Conservation (phyloP, 1,284 basidiomycete species). For the Irpex lacteus region DNA sequence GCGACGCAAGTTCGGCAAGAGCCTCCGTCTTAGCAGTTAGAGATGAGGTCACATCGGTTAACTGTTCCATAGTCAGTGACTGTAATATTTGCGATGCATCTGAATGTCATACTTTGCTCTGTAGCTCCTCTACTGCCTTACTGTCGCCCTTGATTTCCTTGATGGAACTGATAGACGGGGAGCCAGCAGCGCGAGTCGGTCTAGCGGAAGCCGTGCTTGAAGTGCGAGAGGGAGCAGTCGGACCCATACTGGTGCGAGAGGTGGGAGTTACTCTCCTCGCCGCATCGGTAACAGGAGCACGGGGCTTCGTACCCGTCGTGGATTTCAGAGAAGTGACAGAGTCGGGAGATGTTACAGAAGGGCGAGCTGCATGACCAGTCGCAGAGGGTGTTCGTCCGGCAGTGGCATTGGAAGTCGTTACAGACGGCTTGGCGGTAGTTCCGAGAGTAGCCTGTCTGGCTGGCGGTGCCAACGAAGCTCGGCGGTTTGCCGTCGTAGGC, state of each 20-base stretch:
- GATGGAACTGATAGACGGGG: constrained; percentile 67
- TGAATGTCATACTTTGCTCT: constrained; percentile 49
- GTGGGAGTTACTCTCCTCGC: constrained; percentile 28
- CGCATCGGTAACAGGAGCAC: constrained; percentile 34
- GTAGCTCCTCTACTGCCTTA: constrained; percentile 54
- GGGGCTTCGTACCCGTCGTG: constrained; percentile 27
- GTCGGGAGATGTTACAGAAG: constrained; percentile 50
- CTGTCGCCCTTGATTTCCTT: constrained; percentile 62
- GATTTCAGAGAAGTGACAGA: constrained; percentile 23
- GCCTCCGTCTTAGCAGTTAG: constrained; percentile 49
- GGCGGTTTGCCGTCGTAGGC: constrained; percentile 13
- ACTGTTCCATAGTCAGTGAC: constrained; percentile 36
- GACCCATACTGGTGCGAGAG: constrained; percentile 26
- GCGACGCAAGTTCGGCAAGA: constrained; percentile 48
- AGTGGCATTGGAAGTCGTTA: constrained; percentile 13
- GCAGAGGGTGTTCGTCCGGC: constrained; percentile 18
- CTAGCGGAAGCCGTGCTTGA: constrained; percentile 30
- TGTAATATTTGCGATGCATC: constrained; percentile 11
- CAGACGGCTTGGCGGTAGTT: constrained; percentile 20
- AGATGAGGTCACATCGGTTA: constrained; percentile 52
- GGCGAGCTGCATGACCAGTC: constrained; percentile 32
- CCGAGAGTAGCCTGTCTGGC: constrained; percentile 30
- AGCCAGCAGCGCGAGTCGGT: constrained; percentile 38
- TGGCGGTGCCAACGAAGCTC: constrained; percentile 20
- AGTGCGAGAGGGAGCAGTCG: constrained; percentile 20